Evolutionary conservation across 2,329 filamentous ascomycete genomes (phyloP), one percentile per base, ranked within the genome.

Genomic region (Xylaria sp.): DNA sequence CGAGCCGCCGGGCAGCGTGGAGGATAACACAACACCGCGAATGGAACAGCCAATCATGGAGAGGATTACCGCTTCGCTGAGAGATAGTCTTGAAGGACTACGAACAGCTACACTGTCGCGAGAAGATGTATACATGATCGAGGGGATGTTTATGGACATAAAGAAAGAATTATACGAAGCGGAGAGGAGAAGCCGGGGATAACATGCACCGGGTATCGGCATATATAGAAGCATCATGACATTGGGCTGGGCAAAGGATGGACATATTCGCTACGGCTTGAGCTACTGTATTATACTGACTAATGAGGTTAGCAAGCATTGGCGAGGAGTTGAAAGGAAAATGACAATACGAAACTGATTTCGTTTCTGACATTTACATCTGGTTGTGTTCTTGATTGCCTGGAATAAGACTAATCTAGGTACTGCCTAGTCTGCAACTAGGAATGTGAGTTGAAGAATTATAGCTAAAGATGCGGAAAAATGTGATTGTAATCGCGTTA

Each of bases 111-210:
- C 86, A 17, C 80, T 97, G 50, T 88, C 88, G 17, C 85, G 88
- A 11, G 83, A 87, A 11, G 89, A 93, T 69, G 87, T 93, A 61
- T 85, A 89, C 67, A 85, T 90, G 76, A 85, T 96, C 72, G 93
- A 96, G 75, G 91, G 94, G 76, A 82, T 93, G 74, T 84, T 96
- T 76, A 93, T 94, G 82, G 91, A 95, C 78, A 88, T 95, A 71
- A 90, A 92, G 78, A 85, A 87, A 70, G 89, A 92, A 78, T 85
- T 94, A 60, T 92, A 92, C 77, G 88, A 90, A 64, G 93, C 92
- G 17, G 89, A 89, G 74, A 83, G 83, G 74, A 85, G 91, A 69
- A 85, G 87, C 45, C 74, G 78, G n/a, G 34, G 27, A 58, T 61
- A 57, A 19, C 7, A 14, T 39, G 42, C 32, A 58, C 54, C n/a